A percentile compares a stretch with the other conserved stretches of the same genome.
These are phyloP conservation scores for Trametes cingulata DNA, from an alignment of 768 basidiomycete genomes.

Conservation along the genomic window DNA sequence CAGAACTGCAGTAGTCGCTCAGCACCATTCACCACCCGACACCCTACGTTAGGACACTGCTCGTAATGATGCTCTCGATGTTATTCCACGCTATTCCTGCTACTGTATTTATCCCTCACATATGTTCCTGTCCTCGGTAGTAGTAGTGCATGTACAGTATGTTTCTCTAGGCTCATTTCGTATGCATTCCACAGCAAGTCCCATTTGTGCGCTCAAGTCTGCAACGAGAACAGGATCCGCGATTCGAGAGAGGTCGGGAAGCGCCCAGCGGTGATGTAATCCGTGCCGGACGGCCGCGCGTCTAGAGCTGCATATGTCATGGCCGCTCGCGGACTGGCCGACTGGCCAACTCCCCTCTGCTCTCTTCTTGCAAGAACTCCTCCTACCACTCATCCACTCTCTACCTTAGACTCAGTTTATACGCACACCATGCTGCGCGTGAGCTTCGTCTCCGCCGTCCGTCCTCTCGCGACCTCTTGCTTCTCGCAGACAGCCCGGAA, in stretches of 20 bases:
- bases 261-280: slow-evolving; percentile 9
- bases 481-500: slow-evolving; percentile 23
- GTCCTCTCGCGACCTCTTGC: slow-evolving; percentile 26
- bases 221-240: neutral
- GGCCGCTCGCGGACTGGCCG: neutral
- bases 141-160: slow-evolving; percentile 8
- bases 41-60: neutral
- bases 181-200: neutral
- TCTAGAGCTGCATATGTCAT: slow-evolving; percentile 10
- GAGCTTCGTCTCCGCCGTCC: slow-evolving; percentile 23
- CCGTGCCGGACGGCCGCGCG: slow-evolving; percentile 11
- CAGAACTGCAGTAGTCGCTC: slow-evolving; percentile 26
- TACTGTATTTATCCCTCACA: slow-evolving; percentile 14
- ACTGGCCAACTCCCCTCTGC: neutral
- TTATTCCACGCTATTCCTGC: neutral
- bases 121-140: slow-evolving; percentile 4
- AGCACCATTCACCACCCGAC: no score
- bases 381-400: neutral
- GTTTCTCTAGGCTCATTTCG: neutral
- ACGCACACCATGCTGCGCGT: slow-evolving; percentile 29
- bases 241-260: slow-evolving; percentile 14
- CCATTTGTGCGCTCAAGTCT: neutral
- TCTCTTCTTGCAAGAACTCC: neutral
- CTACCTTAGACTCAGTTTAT: neutral
- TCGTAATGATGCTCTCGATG: neutral